Conservation (phyloP, 2,329 filamentous ascomycete genomes). For the Sporothrix luriei region DNA sequence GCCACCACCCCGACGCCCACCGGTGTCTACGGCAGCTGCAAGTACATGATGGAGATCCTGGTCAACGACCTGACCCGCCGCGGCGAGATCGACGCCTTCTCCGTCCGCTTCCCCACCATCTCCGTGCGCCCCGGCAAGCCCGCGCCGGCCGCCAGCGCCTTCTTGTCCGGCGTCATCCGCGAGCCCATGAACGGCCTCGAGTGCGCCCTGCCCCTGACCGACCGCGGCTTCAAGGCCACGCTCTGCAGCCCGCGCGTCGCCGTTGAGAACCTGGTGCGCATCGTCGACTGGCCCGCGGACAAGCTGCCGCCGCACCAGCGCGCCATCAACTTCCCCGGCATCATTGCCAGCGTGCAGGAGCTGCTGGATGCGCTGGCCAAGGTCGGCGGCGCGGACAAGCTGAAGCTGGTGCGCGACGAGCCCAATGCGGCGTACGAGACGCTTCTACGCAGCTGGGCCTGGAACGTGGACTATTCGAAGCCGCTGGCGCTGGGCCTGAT, state of each 20-base stretch:
- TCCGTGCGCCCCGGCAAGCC: constrained; percentile 63
- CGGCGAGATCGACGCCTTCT: constrained; percentile 60
- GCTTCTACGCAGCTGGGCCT: constrained; percentile 63
- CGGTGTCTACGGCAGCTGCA: constrained; percentile 65
- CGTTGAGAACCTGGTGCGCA: constrained; percentile 56
- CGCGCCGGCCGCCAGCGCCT: constrained; percentile 63
- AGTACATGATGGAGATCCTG: constrained; percentile 63
- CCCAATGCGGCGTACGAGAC: constrained; percentile 56
- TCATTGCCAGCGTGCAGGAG: constrained; percentile 61
- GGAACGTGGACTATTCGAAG: constrained; percentile 57
- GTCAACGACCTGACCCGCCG: constrained; percentile 65
- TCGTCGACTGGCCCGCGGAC: constrained; percentile 46
- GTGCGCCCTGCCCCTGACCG: constrained; percentile 56
- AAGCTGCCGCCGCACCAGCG: constrained; percentile 52
- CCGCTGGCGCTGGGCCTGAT: constrained; percentile 56
- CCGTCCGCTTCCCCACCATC: constrained; percentile 63
- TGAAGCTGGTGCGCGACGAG: constrained; percentile 57
- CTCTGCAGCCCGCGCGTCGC: constrained; percentile 57
- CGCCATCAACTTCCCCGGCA: constrained; percentile 61
- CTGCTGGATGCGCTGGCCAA: constrained; percentile 61
- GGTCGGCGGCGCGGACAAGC: constrained; percentile 58
- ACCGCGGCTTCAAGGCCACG: constrained; percentile 56
- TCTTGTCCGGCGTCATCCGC: constrained; percentile 65
- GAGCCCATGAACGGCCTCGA: constrained; percentile 61
- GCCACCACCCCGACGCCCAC: constrained; percentile 59